These are phyloP conservation scores for Termitomyces sp. DNA, from an alignment of 768 basidiomycete genomes.

Conservation along the genomic window DNA sequence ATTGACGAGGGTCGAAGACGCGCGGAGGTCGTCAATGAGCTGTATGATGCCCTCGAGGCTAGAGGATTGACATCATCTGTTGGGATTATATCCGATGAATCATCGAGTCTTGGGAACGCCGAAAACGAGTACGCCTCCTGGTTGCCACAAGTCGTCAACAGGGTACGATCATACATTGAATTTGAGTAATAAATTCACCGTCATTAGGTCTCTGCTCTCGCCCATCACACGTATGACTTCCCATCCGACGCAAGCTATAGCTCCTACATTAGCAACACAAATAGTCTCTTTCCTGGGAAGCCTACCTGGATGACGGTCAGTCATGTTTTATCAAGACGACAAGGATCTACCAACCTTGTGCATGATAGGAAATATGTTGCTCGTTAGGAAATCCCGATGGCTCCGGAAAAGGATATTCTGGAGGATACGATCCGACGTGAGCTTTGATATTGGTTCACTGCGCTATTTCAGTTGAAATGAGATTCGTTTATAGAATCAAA, in stretches of 20 bases:
- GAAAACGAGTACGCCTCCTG: slow-evolving; percentile 27
- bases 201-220: slow-evolving; percentile 29
- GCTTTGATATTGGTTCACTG: background rate
- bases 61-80: slow-evolving; percentile 24
- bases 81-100: slow-evolving; percentile 38
- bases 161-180: slow-evolving; percentile 12
- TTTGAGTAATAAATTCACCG: background rate
- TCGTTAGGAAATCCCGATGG: slow-evolving; percentile 29
- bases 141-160: slow-evolving; percentile 28
- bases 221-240: slow-evolving; percentile 44
- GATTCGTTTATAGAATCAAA: slow-evolving; percentile 20
- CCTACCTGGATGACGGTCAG: slow-evolving; percentile 35
- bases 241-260: slow-evolving; percentile 31
- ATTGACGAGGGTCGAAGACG: slow-evolving; percentile 19
- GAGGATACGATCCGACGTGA: slow-evolving; percentile 33
- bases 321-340: background rate
- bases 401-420: slow-evolving; percentile 26
- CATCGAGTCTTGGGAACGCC: slow-evolving; percentile 26
- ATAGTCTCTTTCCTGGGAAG: slow-evolving; percentile 23
- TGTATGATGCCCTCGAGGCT: slow-evolving; percentile 27
- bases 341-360: background rate
- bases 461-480: background rate
- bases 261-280: slow-evolving; percentile 23
- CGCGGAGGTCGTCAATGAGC: slow-evolving; percentile 32
- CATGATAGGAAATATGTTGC: slow-evolving; percentile 30